Conservation (phyloP, 2,329 filamentous ascomycete species). For the Curvularia hawaiiensis region DNA sequence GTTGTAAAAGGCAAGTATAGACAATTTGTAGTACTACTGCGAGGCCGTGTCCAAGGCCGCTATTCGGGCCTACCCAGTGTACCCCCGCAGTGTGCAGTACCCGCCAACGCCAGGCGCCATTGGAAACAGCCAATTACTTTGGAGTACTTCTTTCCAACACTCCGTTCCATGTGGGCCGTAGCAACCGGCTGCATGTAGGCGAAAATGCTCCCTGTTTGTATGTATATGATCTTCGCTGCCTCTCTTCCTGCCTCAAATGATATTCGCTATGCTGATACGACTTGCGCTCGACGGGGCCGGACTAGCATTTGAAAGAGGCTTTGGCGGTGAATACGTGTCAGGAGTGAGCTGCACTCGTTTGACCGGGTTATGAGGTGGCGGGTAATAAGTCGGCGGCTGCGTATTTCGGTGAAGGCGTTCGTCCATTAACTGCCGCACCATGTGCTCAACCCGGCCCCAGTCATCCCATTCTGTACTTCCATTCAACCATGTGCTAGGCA, state of each 20-base stretch:
- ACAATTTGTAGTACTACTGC: neutral
- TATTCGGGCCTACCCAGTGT: neutral
- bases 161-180: neutral
- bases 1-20: neutral
- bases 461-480: conserved; percentile 75
- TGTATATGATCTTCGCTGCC: neutral
- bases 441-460: conserved; percentile 75
- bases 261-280: conserved; percentile 53
- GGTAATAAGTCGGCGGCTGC: conserved; percentile 40
- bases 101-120: neutral
- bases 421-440: conserved; percentile 61
- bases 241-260: conserved; percentile 39
- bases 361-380: conserved; percentile 44
- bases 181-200: neutral
- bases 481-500: conserved; percentile 60
- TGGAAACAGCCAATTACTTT: neutral
- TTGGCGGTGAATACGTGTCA: conserved; percentile 25
- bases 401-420: conserved; percentile 48
- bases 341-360: conserved; percentile 46
- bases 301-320: conserved; percentile 25
- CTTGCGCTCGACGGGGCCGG: conserved; percentile 49
- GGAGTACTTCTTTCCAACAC: neutral
- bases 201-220: neutral
- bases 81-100: neutral
- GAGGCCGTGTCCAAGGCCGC: neutral